Evolutionary conservation across 352 stramenopile species (phyloP).

Genomic region (Globisporangium cylindrosporum): DNA sequence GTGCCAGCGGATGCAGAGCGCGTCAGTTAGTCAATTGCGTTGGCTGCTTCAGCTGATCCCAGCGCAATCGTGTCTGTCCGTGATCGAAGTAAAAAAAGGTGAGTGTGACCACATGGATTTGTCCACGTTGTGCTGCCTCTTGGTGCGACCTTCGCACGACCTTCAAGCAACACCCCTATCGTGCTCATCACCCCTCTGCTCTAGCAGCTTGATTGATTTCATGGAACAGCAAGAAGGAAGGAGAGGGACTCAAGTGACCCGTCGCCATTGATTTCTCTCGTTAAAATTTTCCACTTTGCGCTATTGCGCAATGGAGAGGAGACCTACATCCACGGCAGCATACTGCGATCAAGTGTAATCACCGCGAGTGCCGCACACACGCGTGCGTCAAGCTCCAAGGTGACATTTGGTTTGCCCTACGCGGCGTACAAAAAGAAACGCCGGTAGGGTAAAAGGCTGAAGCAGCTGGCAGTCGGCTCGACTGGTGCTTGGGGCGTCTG

Average conservation of each 20-base stretch:
- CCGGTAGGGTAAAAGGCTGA: neutral
- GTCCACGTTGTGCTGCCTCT: neutral
- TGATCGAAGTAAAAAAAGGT: neutral
- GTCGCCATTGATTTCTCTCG: conserved; percentile 5
- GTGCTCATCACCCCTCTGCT: neutral
- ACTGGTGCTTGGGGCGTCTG: neutral
- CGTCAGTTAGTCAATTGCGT: neutral
- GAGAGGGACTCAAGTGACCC: neutral
- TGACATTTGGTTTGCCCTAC: neutral
- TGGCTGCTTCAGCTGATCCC: neutral
- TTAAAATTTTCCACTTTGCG: neutral
- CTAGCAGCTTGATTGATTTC: conserved; percentile 6
- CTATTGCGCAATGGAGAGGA: neutral
- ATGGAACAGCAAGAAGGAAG: conserved; percentile 1
- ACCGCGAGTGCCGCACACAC: neutral
- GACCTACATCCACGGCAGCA: neutral
- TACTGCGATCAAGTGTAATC: neutral
- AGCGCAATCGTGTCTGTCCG: neutral
- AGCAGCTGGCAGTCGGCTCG: neutral
- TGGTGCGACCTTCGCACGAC: conserved; percentile 5
- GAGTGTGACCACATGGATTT: neutral
- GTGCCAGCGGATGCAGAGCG: neutral
- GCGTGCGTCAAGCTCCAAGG: neutral
- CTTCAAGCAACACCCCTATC: neutral
- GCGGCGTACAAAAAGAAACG: neutral